These are phyloP conservation scores for Allium cepa DNA, from an alignment of 106 monocot species.

Conservation along the genomic window DNA sequence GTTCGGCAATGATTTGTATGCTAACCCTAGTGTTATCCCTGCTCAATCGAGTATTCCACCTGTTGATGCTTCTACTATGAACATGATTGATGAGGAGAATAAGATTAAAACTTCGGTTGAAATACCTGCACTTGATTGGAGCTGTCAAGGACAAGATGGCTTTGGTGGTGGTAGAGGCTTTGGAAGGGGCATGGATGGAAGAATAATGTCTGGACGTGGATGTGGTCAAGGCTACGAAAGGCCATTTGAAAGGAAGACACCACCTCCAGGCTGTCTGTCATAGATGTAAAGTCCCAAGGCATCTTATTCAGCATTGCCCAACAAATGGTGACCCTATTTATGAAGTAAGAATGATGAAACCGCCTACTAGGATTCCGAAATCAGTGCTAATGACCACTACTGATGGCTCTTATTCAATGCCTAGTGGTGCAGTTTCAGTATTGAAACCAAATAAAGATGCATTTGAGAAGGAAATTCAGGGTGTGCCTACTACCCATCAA, in stretches of 20 bases:
- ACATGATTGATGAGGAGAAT: no score
- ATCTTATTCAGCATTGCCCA: slow-evolving; percentile 95
- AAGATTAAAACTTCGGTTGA: no score
- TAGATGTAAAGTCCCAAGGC: slow-evolving; percentile 91
- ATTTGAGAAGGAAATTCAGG: slow-evolving; percentile 96
- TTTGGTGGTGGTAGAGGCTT: no score
- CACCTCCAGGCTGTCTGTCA: slow-evolving; percentile 91
- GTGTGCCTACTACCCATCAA: slow-evolving; percentile 64
- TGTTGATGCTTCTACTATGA: no score
- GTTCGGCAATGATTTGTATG: slow-evolving; percentile 91
- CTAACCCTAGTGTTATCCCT: slow-evolving; percentile 49
- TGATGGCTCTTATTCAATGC: slow-evolving; percentile 92
- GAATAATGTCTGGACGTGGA: no score
- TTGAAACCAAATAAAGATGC: slow-evolving; percentile 92
- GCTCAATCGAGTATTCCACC: slow-evolving; percentile 33
- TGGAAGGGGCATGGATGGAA: no score
- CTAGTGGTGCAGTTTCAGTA: slow-evolving; percentile 91
- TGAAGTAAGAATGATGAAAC: slow-evolving; percentile 76
- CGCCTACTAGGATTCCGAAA: slow-evolving; percentile 91
- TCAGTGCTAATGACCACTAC: slow-evolving; percentile 90
- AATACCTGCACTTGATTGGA: no score
- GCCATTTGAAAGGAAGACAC: slow-evolving; percentile 60
- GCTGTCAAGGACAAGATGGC: no score
- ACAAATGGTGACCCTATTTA: slow-evolving; percentile 93
- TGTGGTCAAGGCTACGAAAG: background rate